These are phyloP conservation scores for Samsoniella hepiali DNA, from an alignment of 2,329 filamentous ascomycete genomes.

Conservation along the genomic window DNA sequence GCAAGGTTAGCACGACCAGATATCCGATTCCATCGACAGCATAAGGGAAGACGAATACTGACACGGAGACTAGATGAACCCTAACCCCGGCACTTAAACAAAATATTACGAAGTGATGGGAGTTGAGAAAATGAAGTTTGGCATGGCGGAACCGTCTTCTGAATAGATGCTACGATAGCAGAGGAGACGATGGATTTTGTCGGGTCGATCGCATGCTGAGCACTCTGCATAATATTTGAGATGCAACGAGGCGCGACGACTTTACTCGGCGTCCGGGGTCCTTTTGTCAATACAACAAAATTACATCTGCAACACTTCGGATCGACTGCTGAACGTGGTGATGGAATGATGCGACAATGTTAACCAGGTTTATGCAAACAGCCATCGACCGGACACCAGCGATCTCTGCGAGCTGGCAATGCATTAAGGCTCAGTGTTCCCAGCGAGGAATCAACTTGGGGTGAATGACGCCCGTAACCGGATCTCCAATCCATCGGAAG, in stretches of 20 bases:
- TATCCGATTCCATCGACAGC: background rate
- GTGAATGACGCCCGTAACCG: too few relatives aligned
- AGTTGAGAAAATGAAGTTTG: slow-evolving; percentile 30
- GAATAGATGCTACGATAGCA: slow-evolving; percentile 31
- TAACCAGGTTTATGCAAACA: background rate
- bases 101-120: slow-evolving; percentile 23
- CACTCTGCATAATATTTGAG: slow-evolving; percentile 28
- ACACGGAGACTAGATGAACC: slow-evolving; percentile 66
- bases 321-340: background rate
- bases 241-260: slow-evolving; percentile 38
- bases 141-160: slow-evolving; percentile 32
- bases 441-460: too few relatives aligned
- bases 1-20: slow-evolving; percentile 66
- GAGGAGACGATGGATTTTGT: slow-evolving; percentile 36
- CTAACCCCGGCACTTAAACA: slow-evolving; percentile 70
- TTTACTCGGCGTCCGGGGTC: slow-evolving; percentile 41
- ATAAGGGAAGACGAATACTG: background rate
- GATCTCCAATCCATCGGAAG: too few relatives aligned
- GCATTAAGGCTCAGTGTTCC: too few relatives aligned
- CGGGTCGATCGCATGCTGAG: slow-evolving; percentile 36
- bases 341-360: background rate
- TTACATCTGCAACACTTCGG: slow-evolving; percentile 29
- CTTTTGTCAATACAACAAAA: slow-evolving; percentile 40
- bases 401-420: background rate
- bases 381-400: background rate